phyloP scores from a whole-genome alignment of 805 yeast genomes.

The Pichia scutulata region DNA sequence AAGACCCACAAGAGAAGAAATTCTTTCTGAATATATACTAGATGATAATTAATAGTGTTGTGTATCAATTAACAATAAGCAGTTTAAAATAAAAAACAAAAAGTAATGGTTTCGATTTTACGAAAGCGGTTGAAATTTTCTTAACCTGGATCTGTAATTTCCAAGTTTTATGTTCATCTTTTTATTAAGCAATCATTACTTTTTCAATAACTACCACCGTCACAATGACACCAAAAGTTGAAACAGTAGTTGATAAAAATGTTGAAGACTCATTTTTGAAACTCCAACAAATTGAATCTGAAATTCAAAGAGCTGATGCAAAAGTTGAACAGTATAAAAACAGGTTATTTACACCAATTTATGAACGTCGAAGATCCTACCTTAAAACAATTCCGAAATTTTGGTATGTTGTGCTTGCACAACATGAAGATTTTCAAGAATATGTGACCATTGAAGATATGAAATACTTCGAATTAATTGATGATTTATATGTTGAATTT shows the following conservation, averaged over 20 bases:
- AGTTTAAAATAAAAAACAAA: too few relatives aligned
- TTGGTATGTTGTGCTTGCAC: conserved; percentile 83
- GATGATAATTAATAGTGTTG: neutral
- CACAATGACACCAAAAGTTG: neutral
- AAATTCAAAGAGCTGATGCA: conserved; percentile 42
- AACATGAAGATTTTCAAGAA: conserved; percentile 79
- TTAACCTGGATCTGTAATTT: neutral
- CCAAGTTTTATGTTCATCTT: too few relatives aligned
- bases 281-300: conserved; percentile 52
- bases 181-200: too few relatives aligned
- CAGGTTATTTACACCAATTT: conserved; percentile 48
- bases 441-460: conserved; percentile 70
- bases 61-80: too few relatives aligned
- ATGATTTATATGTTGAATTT: conserved; percentile 55
- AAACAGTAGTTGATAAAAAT: conserved; percentile 6
- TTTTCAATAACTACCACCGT: too few relatives aligned
- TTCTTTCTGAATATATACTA: conserved; percentile 22
- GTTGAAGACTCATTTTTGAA: conserved; percentile 37
- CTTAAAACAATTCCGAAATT: conserved; percentile 57
- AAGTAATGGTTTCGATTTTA: neutral
- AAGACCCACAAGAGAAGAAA: conserved; percentile 21
- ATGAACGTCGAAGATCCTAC: conserved; percentile 46
- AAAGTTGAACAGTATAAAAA: conserved; percentile 51
- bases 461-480: conserved; percentile 60
- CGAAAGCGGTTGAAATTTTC: neutral